phyloP scores from a whole-genome alignment of 495 filamentous ascomycete genomes.

The Opeltia flavorubescens region DNA sequence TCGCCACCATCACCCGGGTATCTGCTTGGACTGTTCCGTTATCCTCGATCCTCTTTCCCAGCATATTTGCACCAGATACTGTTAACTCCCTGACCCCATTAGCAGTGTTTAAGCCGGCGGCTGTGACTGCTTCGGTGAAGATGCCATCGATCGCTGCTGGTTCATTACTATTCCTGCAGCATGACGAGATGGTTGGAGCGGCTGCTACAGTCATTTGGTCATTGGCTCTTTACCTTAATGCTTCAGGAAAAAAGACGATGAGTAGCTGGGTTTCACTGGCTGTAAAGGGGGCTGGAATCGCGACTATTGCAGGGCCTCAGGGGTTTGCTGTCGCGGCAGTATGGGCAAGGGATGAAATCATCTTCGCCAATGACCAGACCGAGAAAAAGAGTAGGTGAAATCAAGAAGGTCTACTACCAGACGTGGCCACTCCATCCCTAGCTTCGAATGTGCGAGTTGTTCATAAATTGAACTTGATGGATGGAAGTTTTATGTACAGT shows the following conservation, averaged over 20 bases:
- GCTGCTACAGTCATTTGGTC: conserved; percentile 41
- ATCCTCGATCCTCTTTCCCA: conserved; percentile 23
- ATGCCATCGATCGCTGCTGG: conserved; percentile 31
- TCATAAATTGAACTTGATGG: too few relatives aligned
- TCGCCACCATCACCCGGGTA: conserved; percentile 34
- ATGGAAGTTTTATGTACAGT: too few relatives aligned
- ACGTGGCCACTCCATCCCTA: neutral
- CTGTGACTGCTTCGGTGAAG: conserved; percentile 25
- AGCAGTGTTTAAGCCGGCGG: conserved; percentile 26
- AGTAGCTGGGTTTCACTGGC: conserved; percentile 17
- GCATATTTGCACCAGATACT: conserved; percentile 22
- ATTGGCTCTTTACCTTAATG: conserved; percentile 25
- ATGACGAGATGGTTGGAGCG: conserved; percentile 42
- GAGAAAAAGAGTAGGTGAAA: neutral
- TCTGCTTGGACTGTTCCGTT: conserved; percentile 32
- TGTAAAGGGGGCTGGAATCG: conserved; percentile 27
- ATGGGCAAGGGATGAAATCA: conserved; percentile 43
- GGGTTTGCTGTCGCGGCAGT: conserved; percentile 37
- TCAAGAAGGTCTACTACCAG: neutral
- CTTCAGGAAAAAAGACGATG: conserved; percentile 25
- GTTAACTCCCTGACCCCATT: conserved; percentile 23
- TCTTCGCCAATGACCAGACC: conserved; percentile 5
- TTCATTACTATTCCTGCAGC: conserved; percentile 39
- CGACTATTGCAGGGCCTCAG: conserved; percentile 32
- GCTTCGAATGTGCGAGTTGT: neutral